phyloP scores from a whole-genome alignment of 2,329 filamentous ascomycete genomes.

The Penicillium sp. region DNA sequence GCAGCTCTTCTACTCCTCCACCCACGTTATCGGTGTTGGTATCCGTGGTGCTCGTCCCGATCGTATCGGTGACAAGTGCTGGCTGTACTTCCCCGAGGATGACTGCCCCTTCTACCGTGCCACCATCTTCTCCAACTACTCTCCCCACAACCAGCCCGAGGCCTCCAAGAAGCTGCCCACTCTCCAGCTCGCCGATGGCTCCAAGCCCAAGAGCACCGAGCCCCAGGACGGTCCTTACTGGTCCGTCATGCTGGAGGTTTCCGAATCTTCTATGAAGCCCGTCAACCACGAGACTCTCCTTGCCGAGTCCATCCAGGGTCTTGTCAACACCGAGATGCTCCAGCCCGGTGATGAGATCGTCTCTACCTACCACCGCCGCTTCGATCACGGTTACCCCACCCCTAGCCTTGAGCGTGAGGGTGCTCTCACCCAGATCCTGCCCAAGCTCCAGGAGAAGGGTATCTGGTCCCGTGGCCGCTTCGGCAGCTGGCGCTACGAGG shows the following conservation, averaged over 20 bases:
- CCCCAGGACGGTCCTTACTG: conserved; percentile 92
- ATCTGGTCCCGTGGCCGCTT: conserved; percentile 97
- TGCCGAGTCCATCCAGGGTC: conserved; percentile 88
- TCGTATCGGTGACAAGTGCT: conserved; percentile 99
- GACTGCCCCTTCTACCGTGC: conserved; percentile 99
- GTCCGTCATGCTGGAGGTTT: conserved; percentile 99
- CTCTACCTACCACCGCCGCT: conserved; percentile 95
- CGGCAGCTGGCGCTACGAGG: conserved; percentile 97
- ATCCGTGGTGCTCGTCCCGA: conserved; percentile 88
- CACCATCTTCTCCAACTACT: conserved; percentile 99
- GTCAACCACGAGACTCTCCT: conserved; percentile 83
- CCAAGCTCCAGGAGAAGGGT: conserved; percentile 84
- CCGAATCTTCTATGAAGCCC: conserved; percentile 92
- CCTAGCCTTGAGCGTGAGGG: conserved; percentile 93
- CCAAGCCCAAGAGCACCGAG: conserved; percentile 69
- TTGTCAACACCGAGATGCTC: conserved; percentile 98
- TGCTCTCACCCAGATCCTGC: conserved; percentile 86
- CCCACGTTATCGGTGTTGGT: conserved; percentile 95
- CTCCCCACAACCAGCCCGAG: conserved; percentile 92
- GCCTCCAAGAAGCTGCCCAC: conserved; percentile 79
- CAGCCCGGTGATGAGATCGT: conserved; percentile 89
- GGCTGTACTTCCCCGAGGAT: conserved; percentile 98
- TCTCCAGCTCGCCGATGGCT: conserved; percentile 79
- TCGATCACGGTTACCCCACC: conserved; percentile 97
- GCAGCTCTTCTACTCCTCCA: conserved; percentile 93